Evolutionary conservation across 2,329 filamentous ascomycete genomes (phyloP).

Genomic region (Paecilomyces sp.): DNA sequence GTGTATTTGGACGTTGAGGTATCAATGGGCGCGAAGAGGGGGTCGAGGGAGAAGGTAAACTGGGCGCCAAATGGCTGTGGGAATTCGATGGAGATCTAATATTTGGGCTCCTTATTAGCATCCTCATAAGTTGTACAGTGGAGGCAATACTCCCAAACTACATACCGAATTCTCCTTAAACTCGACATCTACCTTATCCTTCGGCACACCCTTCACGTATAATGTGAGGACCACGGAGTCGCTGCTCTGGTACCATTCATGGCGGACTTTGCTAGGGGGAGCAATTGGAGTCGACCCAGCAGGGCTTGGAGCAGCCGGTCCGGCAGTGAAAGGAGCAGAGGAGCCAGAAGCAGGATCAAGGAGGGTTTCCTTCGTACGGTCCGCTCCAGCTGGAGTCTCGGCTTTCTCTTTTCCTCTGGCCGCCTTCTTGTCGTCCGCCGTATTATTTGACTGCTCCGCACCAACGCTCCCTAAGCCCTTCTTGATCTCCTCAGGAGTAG

Average conservation of each 20-base stretch:
- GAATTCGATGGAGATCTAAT: slow-evolving; percentile 46
- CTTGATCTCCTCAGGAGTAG: slow-evolving; percentile 32
- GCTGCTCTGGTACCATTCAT: slow-evolving; percentile 62
- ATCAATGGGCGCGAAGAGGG: slow-evolving; percentile 62
- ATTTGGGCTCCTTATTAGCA: slow-evolving; percentile 14
- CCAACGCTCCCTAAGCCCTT: slow-evolving; percentile 25
- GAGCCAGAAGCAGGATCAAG: slow-evolving; percentile 2
- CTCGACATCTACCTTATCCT: slow-evolving; percentile 49
- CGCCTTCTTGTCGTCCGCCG: slow-evolving; percentile 7
- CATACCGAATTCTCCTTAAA: slow-evolving; percentile 43
- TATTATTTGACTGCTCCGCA: slow-evolving; percentile 13
- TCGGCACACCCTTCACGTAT: slow-evolving; percentile 57
- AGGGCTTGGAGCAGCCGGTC: slow-evolving; percentile 4
- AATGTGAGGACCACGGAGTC: slow-evolving; percentile 57
- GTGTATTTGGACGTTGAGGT: slow-evolving; percentile 52
- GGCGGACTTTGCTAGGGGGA: slow-evolving; percentile 51
- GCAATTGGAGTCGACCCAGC: slow-evolving; percentile 17
- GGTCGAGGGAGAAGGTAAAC: slow-evolving; percentile 57
- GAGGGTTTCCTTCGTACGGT: slow-evolving; percentile 3
- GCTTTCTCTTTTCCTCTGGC: slow-evolving; percentile 1
- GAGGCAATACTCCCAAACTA: slow-evolving; percentile 10
- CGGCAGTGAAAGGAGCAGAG: slow-evolving; percentile 3
- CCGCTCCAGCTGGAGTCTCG: slow-evolving; percentile 2
- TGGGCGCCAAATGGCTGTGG: slow-evolving; percentile 46
- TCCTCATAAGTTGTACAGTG: slow-evolving; percentile 11